Percentiles rank a stretch among this genome's conserved stretches.
Conservation (phyloP, 257 asterid species). For the Hygrophila difformis region DNA sequence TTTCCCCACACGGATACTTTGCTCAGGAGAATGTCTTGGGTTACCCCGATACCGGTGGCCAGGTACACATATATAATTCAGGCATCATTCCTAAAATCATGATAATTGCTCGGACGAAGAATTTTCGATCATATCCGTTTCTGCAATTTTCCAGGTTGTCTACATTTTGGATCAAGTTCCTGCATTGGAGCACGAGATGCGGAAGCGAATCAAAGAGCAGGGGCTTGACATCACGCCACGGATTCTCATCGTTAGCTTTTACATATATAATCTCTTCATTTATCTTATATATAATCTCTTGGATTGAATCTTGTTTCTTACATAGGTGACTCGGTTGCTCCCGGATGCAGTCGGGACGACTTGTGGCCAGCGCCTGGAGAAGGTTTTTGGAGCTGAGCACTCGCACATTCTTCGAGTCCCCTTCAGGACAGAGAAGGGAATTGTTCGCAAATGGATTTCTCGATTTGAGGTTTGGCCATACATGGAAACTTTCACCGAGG, state of each 20-base stretch:
- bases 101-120: too few species aligned
- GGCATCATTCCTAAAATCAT: too few species aligned
- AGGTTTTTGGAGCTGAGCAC: conserved; percentile 79
- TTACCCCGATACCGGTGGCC: conserved; percentile 98
- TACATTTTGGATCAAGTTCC: conserved; percentile 99
- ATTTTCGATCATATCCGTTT: too few species aligned
- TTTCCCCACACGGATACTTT: conserved; percentile 96
- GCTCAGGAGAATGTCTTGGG: conserved; percentile 99
- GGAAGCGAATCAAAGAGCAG: conserved; percentile 92
- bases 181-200: conserved; percentile 87
- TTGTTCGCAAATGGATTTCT: conserved; percentile 88
- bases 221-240: conserved; percentile 88
- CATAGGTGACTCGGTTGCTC: conserved; percentile 83
- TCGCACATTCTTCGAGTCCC: conserved; percentile 96
- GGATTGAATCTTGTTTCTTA: conserved; percentile 6
- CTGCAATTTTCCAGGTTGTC: conserved; percentile 51
- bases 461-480: conserved; percentile 99
- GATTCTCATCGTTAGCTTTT: conserved; percentile 62
- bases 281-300: too few species aligned
- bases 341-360: conserved; percentile 99
- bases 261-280: too few species aligned
- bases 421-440: conserved; percentile 83
- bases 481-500: conserved; percentile 97
- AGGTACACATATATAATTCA: conserved; percentile 34
- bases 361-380: conserved; percentile 83